phyloP scores from a whole-genome alignment of 768 basidiomycete genomes.

The Pluteus cervinus region DNA sequence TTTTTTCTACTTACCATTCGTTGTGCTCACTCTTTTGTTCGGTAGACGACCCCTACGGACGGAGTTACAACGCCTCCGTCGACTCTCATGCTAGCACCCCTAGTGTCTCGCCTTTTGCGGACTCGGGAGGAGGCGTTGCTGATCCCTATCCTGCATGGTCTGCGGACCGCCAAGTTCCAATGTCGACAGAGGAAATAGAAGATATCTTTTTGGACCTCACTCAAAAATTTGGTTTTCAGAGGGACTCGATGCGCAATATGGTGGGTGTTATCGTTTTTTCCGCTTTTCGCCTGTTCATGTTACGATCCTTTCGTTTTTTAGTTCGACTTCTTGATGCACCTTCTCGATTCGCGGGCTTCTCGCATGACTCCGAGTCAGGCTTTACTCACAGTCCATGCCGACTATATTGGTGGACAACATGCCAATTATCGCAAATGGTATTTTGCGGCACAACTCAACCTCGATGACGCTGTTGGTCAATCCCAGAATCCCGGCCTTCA shows the following conservation, averaged over 20 bases:
- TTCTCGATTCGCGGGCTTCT: slow-evolving; percentile 95
- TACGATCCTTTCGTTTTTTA: slow-evolving; percentile 20
- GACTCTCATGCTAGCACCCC: slow-evolving; percentile 56
- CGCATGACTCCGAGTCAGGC: slow-evolving; percentile 98
- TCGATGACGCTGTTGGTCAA: slow-evolving; percentile 97
- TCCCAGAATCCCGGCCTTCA: slow-evolving; percentile 90
- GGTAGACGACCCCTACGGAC: slow-evolving; percentile 27
- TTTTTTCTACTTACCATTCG: slow-evolving; percentile 5
- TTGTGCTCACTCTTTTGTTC: slow-evolving; percentile 15
- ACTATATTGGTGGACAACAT: slow-evolving; percentile 98
- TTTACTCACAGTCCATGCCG: slow-evolving; percentile 92
- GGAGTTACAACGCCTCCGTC: slow-evolving; percentile 51
- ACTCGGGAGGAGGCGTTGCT: slow-evolving; percentile 41
- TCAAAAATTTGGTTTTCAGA: slow-evolving; percentile 98
- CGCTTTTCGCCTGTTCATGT: slow-evolving; percentile 8
- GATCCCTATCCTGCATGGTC: slow-evolving; percentile 96
- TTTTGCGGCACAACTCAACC: slow-evolving; percentile 97
- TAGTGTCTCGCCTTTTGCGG: slow-evolving; percentile 53
- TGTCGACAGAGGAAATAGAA: slow-evolving; percentile 97
- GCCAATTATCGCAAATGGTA: slow-evolving; percentile 99
- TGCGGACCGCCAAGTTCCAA: slow-evolving; percentile 86
- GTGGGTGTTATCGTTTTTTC: slow-evolving; percentile 30
- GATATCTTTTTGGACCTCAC: slow-evolving; percentile 97
- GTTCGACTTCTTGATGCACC: slow-evolving; percentile 98
- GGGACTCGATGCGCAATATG: slow-evolving; percentile 95